phyloP scores from a whole-genome alignment of 2,329 filamentous ascomycete genomes.

The Stagonosporopsis rhizophila region DNA sequence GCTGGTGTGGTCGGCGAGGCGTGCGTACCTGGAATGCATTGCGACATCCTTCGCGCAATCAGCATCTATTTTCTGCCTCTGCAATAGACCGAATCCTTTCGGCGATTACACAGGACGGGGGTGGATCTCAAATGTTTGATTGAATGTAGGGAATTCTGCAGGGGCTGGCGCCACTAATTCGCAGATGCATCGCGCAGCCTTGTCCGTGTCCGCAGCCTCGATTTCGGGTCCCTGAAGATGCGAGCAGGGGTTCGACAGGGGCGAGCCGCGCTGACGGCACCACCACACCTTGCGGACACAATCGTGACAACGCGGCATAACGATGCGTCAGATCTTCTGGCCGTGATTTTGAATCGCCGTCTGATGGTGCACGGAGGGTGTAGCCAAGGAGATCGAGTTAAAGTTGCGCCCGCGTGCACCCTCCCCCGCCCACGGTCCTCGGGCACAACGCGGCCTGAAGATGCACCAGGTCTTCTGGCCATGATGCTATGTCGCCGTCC shows the following conservation, averaged over 20 bases:
- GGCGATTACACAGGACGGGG: constrained; percentile 11
- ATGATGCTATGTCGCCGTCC: constrained; percentile 4
- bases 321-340: constrained; percentile 2
- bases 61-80: constrained; percentile 10
- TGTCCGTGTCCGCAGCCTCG: constrained; percentile 17
- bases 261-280: constrained; percentile 5
- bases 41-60: constrained; percentile 11
- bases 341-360: constrained; percentile 5
- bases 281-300: background rate
- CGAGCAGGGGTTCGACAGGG: constrained; percentile 15
- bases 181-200: constrained; percentile 5
- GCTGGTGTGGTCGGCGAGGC: constrained; percentile 15
- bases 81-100: constrained; percentile 1
- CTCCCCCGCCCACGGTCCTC: too few species aligned
- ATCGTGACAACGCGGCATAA: background rate
- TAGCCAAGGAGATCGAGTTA: too few species aligned
- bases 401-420: too few species aligned
- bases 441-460: background rate
- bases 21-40: constrained; percentile 4
- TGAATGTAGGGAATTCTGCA: background rate
- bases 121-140: constrained; percentile 8
- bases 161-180: background rate
- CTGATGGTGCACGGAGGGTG: constrained; percentile 8
- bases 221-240: constrained; percentile 15
- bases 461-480: constrained; percentile 3